Conservation (phyloP, 2,329 filamentous ascomycete genomes). For the Magnaporthales sp. region DNA sequence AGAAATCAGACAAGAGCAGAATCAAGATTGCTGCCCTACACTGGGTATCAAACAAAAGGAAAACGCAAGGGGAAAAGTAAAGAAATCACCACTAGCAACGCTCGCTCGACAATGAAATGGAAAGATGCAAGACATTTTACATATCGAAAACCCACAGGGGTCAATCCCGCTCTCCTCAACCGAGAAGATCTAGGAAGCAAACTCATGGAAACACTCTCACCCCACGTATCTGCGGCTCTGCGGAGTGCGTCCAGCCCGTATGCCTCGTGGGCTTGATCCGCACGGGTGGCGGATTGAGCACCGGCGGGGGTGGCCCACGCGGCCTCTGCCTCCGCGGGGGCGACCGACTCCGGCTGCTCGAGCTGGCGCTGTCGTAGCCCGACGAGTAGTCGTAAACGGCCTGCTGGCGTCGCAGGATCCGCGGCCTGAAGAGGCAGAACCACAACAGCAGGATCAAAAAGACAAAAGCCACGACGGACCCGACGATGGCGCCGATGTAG, state of each 20-base stretch:
- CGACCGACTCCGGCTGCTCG: background rate
- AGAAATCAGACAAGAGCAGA: background rate
- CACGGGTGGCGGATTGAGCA: conserved; percentile 11
- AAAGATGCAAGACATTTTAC: background rate
- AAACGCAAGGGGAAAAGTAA: background rate
- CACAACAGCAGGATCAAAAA: conserved; percentile 23
- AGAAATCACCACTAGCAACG: background rate
- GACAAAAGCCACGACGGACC: conserved; percentile 28
- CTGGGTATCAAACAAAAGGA: background rate
- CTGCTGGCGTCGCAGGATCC: background rate
- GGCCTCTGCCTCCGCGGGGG: conserved; percentile 3
- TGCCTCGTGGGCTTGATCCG: conserved; percentile 10
- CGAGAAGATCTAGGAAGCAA: background rate
- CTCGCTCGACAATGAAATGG: background rate
- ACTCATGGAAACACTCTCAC: conserved; percentile 1
- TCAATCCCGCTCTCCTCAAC: too few relatives aligned
- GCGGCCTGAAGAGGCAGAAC: conserved; percentile 18
- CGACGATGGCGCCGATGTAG: conserved; percentile 32
- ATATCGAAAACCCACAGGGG: background rate
- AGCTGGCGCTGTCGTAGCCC: background rate
- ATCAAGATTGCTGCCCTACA: background rate
- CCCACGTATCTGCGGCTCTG: background rate
- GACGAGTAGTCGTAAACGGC: background rate
- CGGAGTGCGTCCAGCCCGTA: background rate
- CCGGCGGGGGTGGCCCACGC: background rate